These are phyloP conservation scores for Aspergillus cejpii DNA, from an alignment of 2,329 filamentous ascomycete species.

Conservation along the genomic window DNA sequence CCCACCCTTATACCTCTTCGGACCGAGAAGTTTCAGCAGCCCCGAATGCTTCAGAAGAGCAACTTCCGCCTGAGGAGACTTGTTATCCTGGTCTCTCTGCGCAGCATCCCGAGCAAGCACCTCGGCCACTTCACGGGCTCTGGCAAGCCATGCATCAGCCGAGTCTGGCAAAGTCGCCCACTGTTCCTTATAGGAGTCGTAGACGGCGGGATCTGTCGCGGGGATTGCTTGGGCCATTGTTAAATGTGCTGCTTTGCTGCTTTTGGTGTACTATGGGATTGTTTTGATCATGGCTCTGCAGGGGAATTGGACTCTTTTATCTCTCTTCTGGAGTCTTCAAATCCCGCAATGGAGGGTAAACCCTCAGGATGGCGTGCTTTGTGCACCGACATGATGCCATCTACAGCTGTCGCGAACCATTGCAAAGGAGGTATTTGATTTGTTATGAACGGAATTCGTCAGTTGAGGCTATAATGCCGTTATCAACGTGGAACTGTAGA, in stretches of 20 bases:
- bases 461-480: neutral
- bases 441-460: neutral
- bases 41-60: slow-evolving; percentile 48
- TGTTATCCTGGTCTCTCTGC: slow-evolving; percentile 47
- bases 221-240: slow-evolving; percentile 17
- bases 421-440: neutral
- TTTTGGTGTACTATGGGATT: too few species aligned
- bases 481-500: too few species aligned
- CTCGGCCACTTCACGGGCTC: slow-evolving; percentile 46
- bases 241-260: too few species aligned
- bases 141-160: slow-evolving; percentile 42
- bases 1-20: slow-evolving; percentile 48
- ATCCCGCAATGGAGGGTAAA: neutral
- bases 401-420: neutral
- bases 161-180: slow-evolving; percentile 34
- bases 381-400: neutral
- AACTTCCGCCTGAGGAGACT: slow-evolving; percentile 48
- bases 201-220: slow-evolving; percentile 37
- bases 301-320: neutral
- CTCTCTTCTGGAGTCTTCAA: neutral
- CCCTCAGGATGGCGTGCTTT: neutral
- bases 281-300: too few species aligned
- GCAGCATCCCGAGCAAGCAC: slow-evolving; percentile 47
- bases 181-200: slow-evolving; percentile 38
- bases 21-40: slow-evolving; percentile 47